These are phyloP conservation scores for Ogataea trehaloabstinens DNA, from an alignment of 805 yeast genomes.

Conservation along the genomic window DNA sequence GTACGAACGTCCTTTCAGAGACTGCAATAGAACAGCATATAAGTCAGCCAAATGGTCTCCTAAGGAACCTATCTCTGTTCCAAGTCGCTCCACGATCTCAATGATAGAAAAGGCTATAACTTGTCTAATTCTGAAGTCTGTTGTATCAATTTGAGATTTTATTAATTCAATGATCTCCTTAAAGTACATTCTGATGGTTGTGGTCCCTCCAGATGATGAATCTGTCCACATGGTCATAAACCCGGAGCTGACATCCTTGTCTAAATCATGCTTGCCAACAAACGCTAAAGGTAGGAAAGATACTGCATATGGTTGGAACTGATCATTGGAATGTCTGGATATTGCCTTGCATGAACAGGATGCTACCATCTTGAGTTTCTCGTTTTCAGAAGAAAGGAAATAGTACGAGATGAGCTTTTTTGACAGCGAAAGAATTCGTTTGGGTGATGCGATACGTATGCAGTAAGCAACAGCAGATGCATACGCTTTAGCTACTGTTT, in stretches of 20 bases:
- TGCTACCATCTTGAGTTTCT: constrained; percentile 45
- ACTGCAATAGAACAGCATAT: constrained; percentile 52
- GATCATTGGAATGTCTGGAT: constrained; percentile 65
- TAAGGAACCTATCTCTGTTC: constrained; percentile 22
- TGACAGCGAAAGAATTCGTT: constrained; percentile 53
- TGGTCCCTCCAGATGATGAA: constrained; percentile 68
- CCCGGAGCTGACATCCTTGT: constrained; percentile 39
- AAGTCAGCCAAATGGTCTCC: constrained; percentile 31
- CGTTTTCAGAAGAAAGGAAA: constrained; percentile 50
- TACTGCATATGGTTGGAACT: constrained; percentile 57
- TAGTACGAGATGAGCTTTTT: constrained; percentile 50
- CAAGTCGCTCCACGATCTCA: constrained; percentile 50
- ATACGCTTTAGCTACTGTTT: constrained; percentile 68
- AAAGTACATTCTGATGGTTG: constrained; percentile 66
- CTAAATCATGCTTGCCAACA: constrained; percentile 69
- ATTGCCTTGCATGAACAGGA: constrained; percentile 65
- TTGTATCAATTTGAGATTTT: constrained; percentile 49
- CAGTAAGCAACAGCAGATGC: constrained; percentile 80
- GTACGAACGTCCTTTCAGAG: constrained; percentile 81
- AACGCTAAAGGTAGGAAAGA: constrained; percentile 76
- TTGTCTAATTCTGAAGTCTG: constrained; percentile 62
- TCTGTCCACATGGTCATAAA: constrained; percentile 77
- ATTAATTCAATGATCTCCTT: constrained; percentile 62
- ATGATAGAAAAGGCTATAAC: constrained; percentile 69
- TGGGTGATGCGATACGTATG: constrained; percentile 57